Evolutionary conservation across 441 rosid genomes (phyloP).

Genomic region (Rhodomyrtus psidioides): DNA sequence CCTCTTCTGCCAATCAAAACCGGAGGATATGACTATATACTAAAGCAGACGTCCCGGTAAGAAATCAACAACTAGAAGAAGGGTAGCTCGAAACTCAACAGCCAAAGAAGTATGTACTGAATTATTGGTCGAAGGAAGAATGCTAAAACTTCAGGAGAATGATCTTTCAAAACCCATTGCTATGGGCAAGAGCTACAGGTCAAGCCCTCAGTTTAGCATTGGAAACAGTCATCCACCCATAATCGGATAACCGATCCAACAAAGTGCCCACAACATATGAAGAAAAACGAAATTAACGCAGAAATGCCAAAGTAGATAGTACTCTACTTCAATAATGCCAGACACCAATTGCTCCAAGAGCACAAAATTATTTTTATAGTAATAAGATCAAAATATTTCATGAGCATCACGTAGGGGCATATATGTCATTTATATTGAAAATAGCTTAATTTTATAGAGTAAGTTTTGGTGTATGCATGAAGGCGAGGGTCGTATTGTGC

Average conservation of each 20-base stretch:
- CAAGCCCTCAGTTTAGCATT: not conserved
- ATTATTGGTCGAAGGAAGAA: not conserved
- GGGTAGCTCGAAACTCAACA: not conserved
- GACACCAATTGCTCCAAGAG: not conserved
- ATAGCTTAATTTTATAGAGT: not conserved
- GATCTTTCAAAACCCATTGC: not conserved
- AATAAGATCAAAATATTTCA: too few species aligned
- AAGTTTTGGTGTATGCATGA: not conserved
- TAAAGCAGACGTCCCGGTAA: not conserved
- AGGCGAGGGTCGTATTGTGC: not conserved
- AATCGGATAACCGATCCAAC: not conserved
- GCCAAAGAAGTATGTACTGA: not conserved
- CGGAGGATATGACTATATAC: not conserved
- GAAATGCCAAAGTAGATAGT: not conserved
- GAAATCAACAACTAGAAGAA: not conserved
- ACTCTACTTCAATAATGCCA: not conserved
- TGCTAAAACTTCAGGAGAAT: not conserved
- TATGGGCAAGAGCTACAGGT: not conserved
- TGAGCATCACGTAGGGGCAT: too few species aligned
- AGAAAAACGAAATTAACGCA: not conserved
- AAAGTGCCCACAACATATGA: not conserved
- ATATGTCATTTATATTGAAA: too few species aligned
- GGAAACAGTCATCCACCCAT: not conserved
- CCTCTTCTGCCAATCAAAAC: conserved; percentile 39
- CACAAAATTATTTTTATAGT: too few species aligned